Evolutionary conservation across 2,329 filamentous ascomycete species (phyloP).

Genomic region (Cordyceps cicadae): DNA sequence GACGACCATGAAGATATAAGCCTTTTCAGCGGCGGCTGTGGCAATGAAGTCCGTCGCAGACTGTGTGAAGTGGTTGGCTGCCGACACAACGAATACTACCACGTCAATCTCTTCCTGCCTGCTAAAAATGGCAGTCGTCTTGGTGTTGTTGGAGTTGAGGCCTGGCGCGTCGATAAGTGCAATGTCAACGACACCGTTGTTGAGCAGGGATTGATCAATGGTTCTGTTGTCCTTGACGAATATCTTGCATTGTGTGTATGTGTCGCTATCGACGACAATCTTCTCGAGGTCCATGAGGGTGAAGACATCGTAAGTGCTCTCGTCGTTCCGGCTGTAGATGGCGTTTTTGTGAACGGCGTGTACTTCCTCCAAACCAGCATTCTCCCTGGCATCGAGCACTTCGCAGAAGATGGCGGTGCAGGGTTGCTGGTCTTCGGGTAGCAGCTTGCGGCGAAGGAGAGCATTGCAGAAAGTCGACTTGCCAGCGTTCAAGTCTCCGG

Average conservation of each 20-base stretch:
- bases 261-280: constrained; percentile 80
- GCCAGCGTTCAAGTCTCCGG: constrained; percentile 91
- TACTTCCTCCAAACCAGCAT: constrained; percentile 85
- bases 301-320: constrained; percentile 89
- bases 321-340: constrained; percentile 79
- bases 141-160: constrained; percentile 89
- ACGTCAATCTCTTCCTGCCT: constrained; percentile 98
- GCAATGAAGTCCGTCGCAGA: constrained; percentile 98
- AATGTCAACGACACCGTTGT: constrained; percentile 97
- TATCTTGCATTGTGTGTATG: constrained; percentile 91
- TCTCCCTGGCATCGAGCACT: constrained; percentile 85
- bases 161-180: constrained; percentile 94
- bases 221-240: constrained; percentile 85
- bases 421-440: constrained; percentile 95
- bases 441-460: constrained; percentile 79
- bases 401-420: constrained; percentile 99
- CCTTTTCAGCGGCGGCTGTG: constrained; percentile 91
- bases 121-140: constrained; percentile 95
- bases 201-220: constrained; percentile 87
- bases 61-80: constrained; percentile 94
- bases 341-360: constrained; percentile 82
- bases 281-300: constrained; percentile 70
- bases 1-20: constrained; percentile 98
- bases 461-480: constrained; percentile 99
- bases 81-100: constrained; percentile 95